Base-by-base conservation (phyloP, 305 asterid genomes). In the Fraxinus latifolia region DNA sequence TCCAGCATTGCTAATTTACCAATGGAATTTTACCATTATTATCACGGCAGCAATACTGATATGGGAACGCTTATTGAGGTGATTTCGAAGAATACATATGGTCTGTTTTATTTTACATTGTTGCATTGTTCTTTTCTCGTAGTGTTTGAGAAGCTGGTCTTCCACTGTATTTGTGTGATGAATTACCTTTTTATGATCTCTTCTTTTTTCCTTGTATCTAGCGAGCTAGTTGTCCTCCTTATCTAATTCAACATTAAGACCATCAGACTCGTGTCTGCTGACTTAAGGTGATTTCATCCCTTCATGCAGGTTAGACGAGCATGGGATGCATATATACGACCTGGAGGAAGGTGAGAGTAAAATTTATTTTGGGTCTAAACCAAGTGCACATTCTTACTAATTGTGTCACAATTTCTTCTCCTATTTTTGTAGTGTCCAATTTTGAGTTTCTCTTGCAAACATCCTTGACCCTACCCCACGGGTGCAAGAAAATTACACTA, bases 291-390 rank as follows among this genome's bases (percentile, higher is more conserved):
- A 82, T 23, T 67, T 23, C 74, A 67, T 27, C 17, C 36, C 31
- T 27, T 27, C 36, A 12, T 67, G 36, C 74, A 67, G 74, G 74
- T 67, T 67, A 25, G 74, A 25, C 74, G 74, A 67, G 74, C 74
- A 27, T 67, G 74, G 99, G 99, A 96, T 87, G 91, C 95, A 68
- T 94, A 89, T 84, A 77, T 94, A 84, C 86, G 98, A 67, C 36
- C 74, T 0, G 97, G 99, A 78, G 99, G 97, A 91, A 93, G 98
- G 99, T 95, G 83, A 80, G 86, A 65, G 15, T 75, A 31, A 65
- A 37, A 2, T 5, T 21, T 17, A 81, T 62, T 34, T 71, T 84
- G 50, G 15, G 12, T 27, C 62, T 15, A n/a, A 44, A 29, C 79
- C 62, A 79, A 25, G 78, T 58, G 25, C 42, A 42, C 36, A 12